Conservation (phyloP, 495 filamentous ascomycete genomes). For the Immersiella caudata region DNA sequence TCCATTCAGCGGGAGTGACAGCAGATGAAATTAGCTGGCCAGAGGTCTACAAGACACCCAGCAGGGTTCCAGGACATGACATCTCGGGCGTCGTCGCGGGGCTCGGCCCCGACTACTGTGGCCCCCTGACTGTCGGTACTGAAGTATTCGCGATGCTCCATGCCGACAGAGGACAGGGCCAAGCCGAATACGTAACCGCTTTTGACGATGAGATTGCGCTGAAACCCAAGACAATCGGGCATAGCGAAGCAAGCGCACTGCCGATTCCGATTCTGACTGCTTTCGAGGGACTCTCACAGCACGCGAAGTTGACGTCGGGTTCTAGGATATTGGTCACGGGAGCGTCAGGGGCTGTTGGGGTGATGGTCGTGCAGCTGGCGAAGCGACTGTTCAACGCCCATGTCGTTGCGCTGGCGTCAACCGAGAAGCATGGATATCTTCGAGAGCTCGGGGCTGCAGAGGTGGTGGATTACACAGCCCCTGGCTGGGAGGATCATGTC, state of each 20-base stretch:
- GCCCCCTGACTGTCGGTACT: constrained; percentile 54
- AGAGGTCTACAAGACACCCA: constrained; percentile 35
- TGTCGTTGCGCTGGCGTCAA: constrained; percentile 47
- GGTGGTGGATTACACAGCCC: constrained; percentile 51
- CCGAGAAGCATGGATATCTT: constrained; percentile 42
- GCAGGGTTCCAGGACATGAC: constrained; percentile 55
- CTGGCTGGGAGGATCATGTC: constrained; percentile 40
- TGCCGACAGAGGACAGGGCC: constrained; percentile 53
- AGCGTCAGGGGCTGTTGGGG: constrained; percentile 56
- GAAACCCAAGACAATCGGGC: constrained; percentile 51
- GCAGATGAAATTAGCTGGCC: constrained; percentile 55
- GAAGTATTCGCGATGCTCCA: constrained; percentile 56
- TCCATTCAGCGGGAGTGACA: constrained; percentile 56
- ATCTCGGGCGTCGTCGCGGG: constrained; percentile 57
- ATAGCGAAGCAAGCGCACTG: constrained; percentile 56
- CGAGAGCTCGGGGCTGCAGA: constrained; percentile 49
- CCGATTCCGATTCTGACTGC: constrained; percentile 60
- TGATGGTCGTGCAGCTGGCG: constrained; percentile 57
- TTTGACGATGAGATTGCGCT: constrained; percentile 51
- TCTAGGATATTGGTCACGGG: constrained; percentile 56
- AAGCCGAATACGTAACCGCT: constrained; percentile 56
- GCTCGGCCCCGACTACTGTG: constrained; percentile 46
- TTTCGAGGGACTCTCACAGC: constrained; percentile 58
- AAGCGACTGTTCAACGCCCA: constrained; percentile 40
- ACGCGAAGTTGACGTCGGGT: constrained; percentile 1